Evolutionary conservation across 139 green algal genomes (phyloP), one percentile per base, ranked within the genome.

Genomic region (Nannochloris sp.): DNA sequence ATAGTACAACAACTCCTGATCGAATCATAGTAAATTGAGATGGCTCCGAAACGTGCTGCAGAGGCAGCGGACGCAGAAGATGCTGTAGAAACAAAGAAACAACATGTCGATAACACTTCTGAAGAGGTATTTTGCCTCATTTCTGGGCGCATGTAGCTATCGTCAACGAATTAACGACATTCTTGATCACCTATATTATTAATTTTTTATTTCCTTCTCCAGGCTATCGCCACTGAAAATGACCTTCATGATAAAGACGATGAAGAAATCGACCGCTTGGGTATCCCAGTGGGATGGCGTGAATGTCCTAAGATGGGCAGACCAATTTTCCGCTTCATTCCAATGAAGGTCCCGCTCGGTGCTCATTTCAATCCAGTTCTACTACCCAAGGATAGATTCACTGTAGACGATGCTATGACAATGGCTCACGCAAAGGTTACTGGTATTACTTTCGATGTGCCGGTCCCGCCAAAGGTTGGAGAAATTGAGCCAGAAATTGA

Each of bases 291-390:
- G 0, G 71, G 71, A 24, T 78, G 71, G 71, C 38, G 34, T 6
- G 36, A 53, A n/a, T 74, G 65, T 35, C 71, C 71, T 2, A 23
- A 35, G 27, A 65, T 74, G 38, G 71, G 65, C 4, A 53, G 23
- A 10, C 65, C 65, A 1, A 31, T 78, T 1, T 55, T 54, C n/a
- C 57, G 64, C 14, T 78, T 78, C 39, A 69, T 78, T 30, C 71
- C 71, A 1, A 65, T 73, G 4, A 73, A 78, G 64, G 70, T 78
- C 7, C 71, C 71, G 1, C 44, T 78, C 32, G 65, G 65, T 7
- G 56, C 71, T 5, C 56, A 37, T 45, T 78, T 51, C 6, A 63
- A 78, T 30, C n/a, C 12, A 12, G 42, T 67, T 78, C 14, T 33
- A 6, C 25, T 35, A 5, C 35, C 38, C 6, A 19, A 56, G 14